Evolutionary conservation across 345 rosid species (phyloP).

Genomic region (Brassica rapa): DNA sequence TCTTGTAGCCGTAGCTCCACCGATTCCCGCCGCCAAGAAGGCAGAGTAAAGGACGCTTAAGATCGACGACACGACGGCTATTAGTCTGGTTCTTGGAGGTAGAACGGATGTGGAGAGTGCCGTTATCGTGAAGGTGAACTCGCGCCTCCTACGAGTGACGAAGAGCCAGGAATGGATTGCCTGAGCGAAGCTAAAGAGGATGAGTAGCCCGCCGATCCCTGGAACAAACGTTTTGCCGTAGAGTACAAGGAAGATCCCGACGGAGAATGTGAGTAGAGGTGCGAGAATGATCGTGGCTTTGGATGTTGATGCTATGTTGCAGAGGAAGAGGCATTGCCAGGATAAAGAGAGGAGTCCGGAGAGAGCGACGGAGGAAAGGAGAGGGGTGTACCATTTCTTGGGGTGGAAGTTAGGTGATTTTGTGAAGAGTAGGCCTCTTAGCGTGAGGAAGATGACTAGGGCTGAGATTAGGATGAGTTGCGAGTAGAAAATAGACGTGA

Average conservation of each 20-base stretch:
- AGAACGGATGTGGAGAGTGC: constrained; percentile 46
- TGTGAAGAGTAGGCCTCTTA: constrained; percentile 55
- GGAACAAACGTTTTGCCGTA: constrained; percentile 40
- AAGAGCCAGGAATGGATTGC: constrained; percentile 45
- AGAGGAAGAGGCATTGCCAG: constrained; percentile 53
- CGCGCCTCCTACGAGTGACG: constrained; percentile 47
- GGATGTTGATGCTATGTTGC: constrained; percentile 48
- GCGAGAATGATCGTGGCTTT: constrained; percentile 58
- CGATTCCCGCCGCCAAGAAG: constrained; percentile 70
- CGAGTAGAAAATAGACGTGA: constrained; percentile 51
- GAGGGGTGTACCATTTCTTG: constrained; percentile 74
- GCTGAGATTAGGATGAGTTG: constrained; percentile 52
- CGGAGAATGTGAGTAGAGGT: constrained; percentile 56
- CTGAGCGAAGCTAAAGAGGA: constrained; percentile 40
- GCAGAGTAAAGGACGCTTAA: constrained; percentile 46
- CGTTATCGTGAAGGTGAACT: constrained; percentile 51
- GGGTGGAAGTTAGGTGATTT: constrained; percentile 57
- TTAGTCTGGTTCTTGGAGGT: constrained; percentile 41
- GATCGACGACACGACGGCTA: constrained; percentile 40
- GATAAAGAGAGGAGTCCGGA: constrained; percentile 52
- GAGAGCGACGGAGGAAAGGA: constrained; percentile 54
- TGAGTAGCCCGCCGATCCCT: constrained; percentile 39
- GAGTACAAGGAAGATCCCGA: constrained; percentile 46
- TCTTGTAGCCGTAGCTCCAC: constrained; percentile 66
- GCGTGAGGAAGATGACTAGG: constrained; percentile 53